Percentiles rank a stretch among this genome's conserved stretches.
phyloP scores from a whole-genome alignment of 1,284 basidiomycete species.

The Coniferiporia weirii region DNA sequence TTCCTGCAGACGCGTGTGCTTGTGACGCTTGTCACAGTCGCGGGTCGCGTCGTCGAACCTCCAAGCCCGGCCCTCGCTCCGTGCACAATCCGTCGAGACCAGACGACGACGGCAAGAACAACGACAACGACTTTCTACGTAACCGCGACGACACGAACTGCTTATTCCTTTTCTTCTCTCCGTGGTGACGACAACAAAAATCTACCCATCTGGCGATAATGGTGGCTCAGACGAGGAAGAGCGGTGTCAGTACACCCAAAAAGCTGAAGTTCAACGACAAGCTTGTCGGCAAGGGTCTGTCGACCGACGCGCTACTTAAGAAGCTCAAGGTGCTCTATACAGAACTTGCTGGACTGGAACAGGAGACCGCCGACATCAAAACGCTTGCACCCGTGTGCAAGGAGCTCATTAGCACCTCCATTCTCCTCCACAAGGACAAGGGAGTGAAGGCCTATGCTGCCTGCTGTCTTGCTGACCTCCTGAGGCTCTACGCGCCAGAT shows the following conservation, averaged over 20 bases:
- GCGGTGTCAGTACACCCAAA: constrained; percentile 40
- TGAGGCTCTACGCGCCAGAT: constrained; percentile 93
- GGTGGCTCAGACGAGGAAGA: constrained; percentile 62
- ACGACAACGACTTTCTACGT: background rate
- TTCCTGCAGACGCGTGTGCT: background rate
- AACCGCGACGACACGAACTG: background rate
- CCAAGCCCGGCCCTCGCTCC: too few species aligned
- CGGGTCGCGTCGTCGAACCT: background rate
- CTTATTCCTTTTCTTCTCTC: background rate
- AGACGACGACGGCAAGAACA: background rate
- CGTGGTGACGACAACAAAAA: background rate
- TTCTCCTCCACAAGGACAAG: constrained; percentile 90
- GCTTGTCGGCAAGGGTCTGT: constrained; percentile 62
- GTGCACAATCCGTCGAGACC: background rate
- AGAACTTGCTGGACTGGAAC: constrained; percentile 82
- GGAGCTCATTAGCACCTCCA: constrained; percentile 75
- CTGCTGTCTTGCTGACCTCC: constrained; percentile 91
- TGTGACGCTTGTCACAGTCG: background rate
- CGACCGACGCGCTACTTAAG: constrained; percentile 76
- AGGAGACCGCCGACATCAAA: constrained; percentile 75
- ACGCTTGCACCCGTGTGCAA: constrained; percentile 69
- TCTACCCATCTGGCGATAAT: background rate
- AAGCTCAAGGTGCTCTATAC: constrained; percentile 78
- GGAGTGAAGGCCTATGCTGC: constrained; percentile 93
- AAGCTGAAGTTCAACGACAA: constrained; percentile 77